phyloP scores from a whole-genome alignment of 768 basidiomycete genomes.

The Gymnopilus dilepis region DNA sequence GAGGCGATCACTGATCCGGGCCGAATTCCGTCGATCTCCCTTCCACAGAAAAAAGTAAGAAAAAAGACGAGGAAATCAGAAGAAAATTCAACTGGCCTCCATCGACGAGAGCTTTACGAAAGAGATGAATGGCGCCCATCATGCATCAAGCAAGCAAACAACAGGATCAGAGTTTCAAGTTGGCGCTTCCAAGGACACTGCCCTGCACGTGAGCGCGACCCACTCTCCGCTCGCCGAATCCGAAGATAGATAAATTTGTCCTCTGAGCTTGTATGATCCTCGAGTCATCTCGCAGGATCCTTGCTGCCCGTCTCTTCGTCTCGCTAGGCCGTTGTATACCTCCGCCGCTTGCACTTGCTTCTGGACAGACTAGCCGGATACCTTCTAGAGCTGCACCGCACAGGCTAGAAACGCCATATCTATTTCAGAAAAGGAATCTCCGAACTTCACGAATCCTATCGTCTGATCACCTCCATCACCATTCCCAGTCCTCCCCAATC shows the following conservation, averaged over 20 bases:
- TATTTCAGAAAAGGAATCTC: not conserved
- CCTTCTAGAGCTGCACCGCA: not conserved
- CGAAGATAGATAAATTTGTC: not conserved
- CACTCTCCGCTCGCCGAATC: not conserved
- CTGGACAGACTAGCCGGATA: no score
- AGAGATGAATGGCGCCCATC: no score
- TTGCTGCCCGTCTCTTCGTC: not conserved
- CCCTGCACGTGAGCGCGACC: conserved; percentile 4
- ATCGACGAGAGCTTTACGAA: no score
- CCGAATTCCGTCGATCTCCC: not conserved
- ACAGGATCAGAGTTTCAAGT: conserved; percentile 4
- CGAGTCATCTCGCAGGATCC: conserved; percentile 1
- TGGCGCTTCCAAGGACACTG: conserved; percentile 7
- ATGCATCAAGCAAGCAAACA: no score
- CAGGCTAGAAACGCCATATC: not conserved
- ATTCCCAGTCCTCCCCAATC: not conserved
- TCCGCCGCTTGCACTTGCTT: no score
- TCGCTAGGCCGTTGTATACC: no score
- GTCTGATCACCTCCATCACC: not conserved
- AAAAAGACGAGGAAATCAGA: no score
- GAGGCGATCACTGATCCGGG: not conserved
- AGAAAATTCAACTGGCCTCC: no score
- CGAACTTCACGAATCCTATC: not conserved
- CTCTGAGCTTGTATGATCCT: not conserved
- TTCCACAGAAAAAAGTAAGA: not conserved